Evolutionary conservation across 2,329 filamentous ascomycete genomes (phyloP).

Genomic region (Botrytis squamosa): DNA sequence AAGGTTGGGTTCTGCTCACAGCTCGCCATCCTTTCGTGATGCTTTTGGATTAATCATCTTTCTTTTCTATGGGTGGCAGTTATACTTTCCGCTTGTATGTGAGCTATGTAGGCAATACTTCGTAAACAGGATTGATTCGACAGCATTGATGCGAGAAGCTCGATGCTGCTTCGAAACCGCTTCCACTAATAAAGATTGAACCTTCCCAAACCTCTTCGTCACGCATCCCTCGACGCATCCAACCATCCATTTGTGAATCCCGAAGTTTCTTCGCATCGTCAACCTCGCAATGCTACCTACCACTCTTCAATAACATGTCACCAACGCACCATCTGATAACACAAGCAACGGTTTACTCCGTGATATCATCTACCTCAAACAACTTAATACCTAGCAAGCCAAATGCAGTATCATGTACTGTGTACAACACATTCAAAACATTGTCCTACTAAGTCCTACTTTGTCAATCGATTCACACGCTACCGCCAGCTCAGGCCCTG

Average conservation of each 20-base stretch:
- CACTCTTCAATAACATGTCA: slow-evolving; percentile 19
- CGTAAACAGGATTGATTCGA: not conserved
- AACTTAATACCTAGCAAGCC: slow-evolving; percentile 18
- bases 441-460: slow-evolving; percentile 28
- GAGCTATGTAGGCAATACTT: not conserved
- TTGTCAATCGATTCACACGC: slow-evolving; percentile 16
- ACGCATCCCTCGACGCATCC: not conserved
- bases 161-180: not conserved
- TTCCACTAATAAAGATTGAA: not conserved
- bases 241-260: slow-evolving; percentile 1
- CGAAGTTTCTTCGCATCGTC: slow-evolving; percentile 15
- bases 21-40: not conserved
- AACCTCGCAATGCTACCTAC: slow-evolving; percentile 1
- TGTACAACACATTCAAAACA: slow-evolving; percentile 32
- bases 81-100: not conserved
- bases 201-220: slow-evolving; percentile 9
- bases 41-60: not conserved
- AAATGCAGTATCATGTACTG: slow-evolving; percentile 16
- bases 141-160: not conserved
- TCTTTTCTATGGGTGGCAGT: not conserved
- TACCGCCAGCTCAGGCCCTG: slow-evolving; percentile 22
- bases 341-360: slow-evolving; percentile 17
- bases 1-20: slow-evolving; percentile 9
- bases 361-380: slow-evolving; percentile 22
- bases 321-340: slow-evolving; percentile 20